Evolutionary conservation across 1,284 basidiomycete species (phyloP), one percentile per base, ranked within the genome.

Genomic region (Marasmius sp.): DNA sequence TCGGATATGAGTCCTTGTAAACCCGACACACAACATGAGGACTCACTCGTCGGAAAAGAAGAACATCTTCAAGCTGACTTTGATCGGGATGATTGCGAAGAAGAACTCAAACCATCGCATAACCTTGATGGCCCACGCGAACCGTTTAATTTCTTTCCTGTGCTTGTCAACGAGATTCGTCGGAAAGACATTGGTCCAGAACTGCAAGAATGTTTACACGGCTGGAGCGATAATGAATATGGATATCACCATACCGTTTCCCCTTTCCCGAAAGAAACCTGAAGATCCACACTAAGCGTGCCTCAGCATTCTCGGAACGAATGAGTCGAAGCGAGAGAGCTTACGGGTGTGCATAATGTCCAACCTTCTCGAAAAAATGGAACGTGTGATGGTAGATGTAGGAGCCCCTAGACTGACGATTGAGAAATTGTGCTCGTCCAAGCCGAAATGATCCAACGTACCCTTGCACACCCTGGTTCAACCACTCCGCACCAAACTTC

Each of bases 171-270:
- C 71, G 6, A 82, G 69, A 20, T 75, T 56, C 20, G 79, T 78
- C 12, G 80, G 79, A 69, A 80, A 82, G 52, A 78, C 69, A 67
- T 82, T 82, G 39, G 77, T 76, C 79, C 79, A 82, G 68, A 82
- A 82, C 68, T 62, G 36, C 14, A 45, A 37, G 43, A 16, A 43
- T 49, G 41, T 45, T 53, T 27, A 27, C n/a, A 49, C 33, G 56
- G 45, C 6, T 59, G 45, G 39, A 45, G 27, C 22, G 11, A 54
- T 12, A n/a, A 33, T 38, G 37, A 60, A 7, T 1, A 41, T 14
- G 50, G 5, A 11, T 33, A 9, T n/a, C 36, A 14, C 22, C 62
- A 47, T 56, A 61, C 64, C 16, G 74, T 74, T 57, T 77, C 74
- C 48, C 72, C 79, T 63, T 79, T 79, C 51, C 81, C 80, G 65